A percentile compares a stretch with the other conserved stretches of the same genome.
Conservation (phyloP, 345 rosid species). For the Citrus medica region DNA sequence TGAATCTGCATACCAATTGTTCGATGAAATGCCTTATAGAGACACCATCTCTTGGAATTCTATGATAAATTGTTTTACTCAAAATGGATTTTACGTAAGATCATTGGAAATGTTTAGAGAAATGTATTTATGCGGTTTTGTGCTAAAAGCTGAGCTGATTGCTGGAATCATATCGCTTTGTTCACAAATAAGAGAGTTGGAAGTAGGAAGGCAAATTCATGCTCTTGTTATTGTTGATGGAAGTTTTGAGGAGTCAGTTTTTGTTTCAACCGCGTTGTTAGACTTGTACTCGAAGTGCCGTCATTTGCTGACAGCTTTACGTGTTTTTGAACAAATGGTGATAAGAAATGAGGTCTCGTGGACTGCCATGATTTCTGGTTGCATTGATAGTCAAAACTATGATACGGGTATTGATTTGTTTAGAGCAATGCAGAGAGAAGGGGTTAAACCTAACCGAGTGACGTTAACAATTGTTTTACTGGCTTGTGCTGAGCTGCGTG, state of each 20-base stretch:
- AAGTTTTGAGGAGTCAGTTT: slow-evolving; percentile 29
- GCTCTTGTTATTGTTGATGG: slow-evolving; percentile 39
- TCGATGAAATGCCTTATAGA: slow-evolving; percentile 43
- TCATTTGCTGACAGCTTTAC: slow-evolving; percentile 28
- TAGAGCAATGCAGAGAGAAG: slow-evolving; percentile 43
- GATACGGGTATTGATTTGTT: slow-evolving; percentile 34
- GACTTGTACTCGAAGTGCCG: slow-evolving; percentile 45
- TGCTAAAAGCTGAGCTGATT: slow-evolving; percentile 46
- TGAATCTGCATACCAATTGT: slow-evolving; percentile 25
- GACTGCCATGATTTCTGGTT: slow-evolving; percentile 58
- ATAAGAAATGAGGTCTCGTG: slow-evolving; percentile 50
- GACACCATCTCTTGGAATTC: slow-evolving; percentile 46
- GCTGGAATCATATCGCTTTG: slow-evolving; percentile 42
- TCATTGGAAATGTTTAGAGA: slow-evolving; percentile 29
- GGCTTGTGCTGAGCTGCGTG: slow-evolving; percentile 30
- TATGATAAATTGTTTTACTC: slow-evolving; percentile 32
- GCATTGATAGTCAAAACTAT: slow-evolving; percentile 28
- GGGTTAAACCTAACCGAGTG: slow-evolving; percentile 45
- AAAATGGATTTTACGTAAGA: slow-evolving; percentile 28
- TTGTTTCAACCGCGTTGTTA: slow-evolving; percentile 43
- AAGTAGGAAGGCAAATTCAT: slow-evolving; percentile 42
- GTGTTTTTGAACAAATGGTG: slow-evolving; percentile 36
- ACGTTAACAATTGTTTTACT: slow-evolving; percentile 36
- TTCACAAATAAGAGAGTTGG: slow-evolving; percentile 18
- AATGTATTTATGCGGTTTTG: slow-evolving; percentile 37